Percentiles rank a stretch among this genome's conserved stretches.
Conservation (phyloP, 192 early-diverging fungal species). For the Coemansia aciculifera region DNA sequence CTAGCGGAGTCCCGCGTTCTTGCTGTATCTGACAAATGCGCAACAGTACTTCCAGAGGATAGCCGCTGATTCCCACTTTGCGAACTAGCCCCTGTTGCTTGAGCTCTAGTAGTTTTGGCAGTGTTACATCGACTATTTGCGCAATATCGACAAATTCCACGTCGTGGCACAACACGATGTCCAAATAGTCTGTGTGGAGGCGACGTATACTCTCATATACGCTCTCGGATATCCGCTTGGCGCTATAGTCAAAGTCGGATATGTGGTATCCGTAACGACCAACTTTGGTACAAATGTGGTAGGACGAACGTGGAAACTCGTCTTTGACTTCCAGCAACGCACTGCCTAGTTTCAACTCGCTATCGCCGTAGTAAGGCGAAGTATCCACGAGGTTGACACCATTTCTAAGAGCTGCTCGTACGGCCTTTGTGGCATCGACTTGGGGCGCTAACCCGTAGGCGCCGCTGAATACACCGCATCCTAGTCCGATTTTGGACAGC, state of each 20-base stretch:
- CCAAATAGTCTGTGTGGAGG: constrained; percentile 66
- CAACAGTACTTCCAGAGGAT: constrained; percentile 64
- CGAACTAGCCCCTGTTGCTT: constrained; percentile 61
- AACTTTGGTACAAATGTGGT: constrained; percentile 71
- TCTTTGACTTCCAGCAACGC: constrained; percentile 52
- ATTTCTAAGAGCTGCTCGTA: constrained; percentile 34
- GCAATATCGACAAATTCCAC: constrained; percentile 72
- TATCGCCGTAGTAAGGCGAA: constrained; percentile 71
- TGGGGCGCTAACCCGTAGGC: constrained; percentile 35
- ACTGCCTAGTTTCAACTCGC: constrained; percentile 66
- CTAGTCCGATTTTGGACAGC: constrained; percentile 32
- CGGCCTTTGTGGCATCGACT: neutral
- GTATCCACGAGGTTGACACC: constrained; percentile 74
- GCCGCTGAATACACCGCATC: constrained; percentile 49
- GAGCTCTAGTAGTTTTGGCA: constrained; percentile 58
- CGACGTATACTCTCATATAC: constrained; percentile 62
- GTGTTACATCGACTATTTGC: constrained; percentile 56
- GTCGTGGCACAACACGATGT: constrained; percentile 72
- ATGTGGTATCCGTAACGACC: constrained; percentile 68
- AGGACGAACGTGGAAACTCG: constrained; percentile 64
- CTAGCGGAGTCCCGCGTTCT: constrained; percentile 58
- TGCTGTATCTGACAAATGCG: constrained; percentile 60
- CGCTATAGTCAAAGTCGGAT: constrained; percentile 68
- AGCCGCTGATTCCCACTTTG: constrained; percentile 70
- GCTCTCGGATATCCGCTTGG: constrained; percentile 50